A percentile compares a stretch with the other conserved stretches of the same genome.
Conservation (phyloP, 2,329 filamentous ascomycete genomes). For the Stemphylium vesicarium region DNA sequence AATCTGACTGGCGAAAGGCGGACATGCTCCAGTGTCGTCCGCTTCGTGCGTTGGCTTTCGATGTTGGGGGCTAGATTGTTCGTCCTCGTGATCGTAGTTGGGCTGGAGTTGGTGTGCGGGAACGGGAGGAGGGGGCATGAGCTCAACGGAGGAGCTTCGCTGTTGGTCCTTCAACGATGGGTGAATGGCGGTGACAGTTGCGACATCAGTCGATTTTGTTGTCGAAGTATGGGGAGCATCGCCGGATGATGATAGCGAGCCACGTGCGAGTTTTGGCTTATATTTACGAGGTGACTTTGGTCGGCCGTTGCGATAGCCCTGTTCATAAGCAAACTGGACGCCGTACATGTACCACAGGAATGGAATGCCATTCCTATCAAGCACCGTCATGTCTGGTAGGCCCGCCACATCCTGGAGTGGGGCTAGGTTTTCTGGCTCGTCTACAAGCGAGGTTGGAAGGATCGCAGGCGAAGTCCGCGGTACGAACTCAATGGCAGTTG, state of each 20-base stretch:
- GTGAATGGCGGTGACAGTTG: background rate
- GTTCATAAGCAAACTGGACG: constrained; percentile 26
- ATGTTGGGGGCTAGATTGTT: background rate
- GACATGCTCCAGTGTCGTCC: background rate
- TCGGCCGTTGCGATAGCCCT: constrained; percentile 17
- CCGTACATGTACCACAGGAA: constrained; percentile 43
- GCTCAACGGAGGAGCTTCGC: constrained; percentile 1
- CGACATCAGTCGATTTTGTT: background rate
- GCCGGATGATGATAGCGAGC: background rate
- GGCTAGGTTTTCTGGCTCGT: background rate
- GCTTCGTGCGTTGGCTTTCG: background rate
- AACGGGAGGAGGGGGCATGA: constrained; percentile 1
- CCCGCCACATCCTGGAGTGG: background rate
- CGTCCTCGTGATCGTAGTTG: background rate
- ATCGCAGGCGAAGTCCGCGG: constrained; percentile 14
- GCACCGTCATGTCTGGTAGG: constrained; percentile 24
- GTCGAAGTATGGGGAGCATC: background rate
- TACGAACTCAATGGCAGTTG: constrained; percentile 42
- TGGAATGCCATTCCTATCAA: constrained; percentile 36
- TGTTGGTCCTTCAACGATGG: constrained; percentile 8
- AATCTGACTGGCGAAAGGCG: constrained; percentile 23
- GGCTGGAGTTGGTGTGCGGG: background rate
- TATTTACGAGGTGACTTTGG: constrained; percentile 30
- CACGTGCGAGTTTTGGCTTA: constrained; percentile 18
- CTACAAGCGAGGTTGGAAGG: background rate